phyloP scores from a whole-genome alignment of 768 basidiomycete species.

The Russula olivacea region DNA sequence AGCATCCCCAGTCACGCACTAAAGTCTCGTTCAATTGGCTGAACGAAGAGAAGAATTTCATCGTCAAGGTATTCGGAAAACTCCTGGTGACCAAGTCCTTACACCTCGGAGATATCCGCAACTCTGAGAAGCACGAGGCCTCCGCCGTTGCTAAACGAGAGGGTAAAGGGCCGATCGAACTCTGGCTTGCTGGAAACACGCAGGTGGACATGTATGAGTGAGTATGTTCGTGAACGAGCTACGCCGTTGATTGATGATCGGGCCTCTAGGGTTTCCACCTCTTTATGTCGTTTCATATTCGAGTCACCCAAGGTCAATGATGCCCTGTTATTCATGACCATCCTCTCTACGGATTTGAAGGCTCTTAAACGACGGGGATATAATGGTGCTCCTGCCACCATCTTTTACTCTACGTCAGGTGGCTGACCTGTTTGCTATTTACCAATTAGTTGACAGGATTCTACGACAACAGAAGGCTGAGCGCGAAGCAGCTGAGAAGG shows the following conservation, averaged over 20 bases:
- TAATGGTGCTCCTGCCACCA: slow-evolving; percentile 48
- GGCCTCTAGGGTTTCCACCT: slow-evolving; percentile 67
- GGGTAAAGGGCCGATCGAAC: slow-evolving; percentile 54
- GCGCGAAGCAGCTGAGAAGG: slow-evolving; percentile 48
- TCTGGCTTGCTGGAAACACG: slow-evolving; percentile 72
- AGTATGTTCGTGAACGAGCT: slow-evolving; percentile 32
- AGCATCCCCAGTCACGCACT: slow-evolving; percentile 65
- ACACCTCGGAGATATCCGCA: slow-evolving; percentile 43
- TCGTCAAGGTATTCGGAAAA: slow-evolving; percentile 63
- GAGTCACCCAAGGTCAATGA: slow-evolving; percentile 79
- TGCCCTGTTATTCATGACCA: slow-evolving; percentile 84
- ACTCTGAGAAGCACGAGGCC: slow-evolving; percentile 55
- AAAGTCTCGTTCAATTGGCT: slow-evolving; percentile 64
- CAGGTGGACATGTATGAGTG: slow-evolving; percentile 91
- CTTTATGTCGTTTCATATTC: slow-evolving; percentile 75
- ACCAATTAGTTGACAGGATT: slow-evolving; percentile 73
- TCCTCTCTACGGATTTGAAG: slow-evolving; percentile 83
- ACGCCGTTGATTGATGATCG: slow-evolving; percentile 1
- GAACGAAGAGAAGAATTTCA: slow-evolving; percentile 54
- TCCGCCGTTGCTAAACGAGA: slow-evolving; percentile 62
- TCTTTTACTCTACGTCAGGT: slow-evolving; percentile 15
- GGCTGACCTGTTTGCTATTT: slow-evolving; percentile 24
- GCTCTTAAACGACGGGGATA: slow-evolving; percentile 80
- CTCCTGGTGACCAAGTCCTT: slow-evolving; percentile 58
- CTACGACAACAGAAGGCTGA: slow-evolving; percentile 76